Base-by-base conservation (phyloP, 2,329 filamentous ascomycete genomes). In the Macrophomina phaseolina region DNA sequence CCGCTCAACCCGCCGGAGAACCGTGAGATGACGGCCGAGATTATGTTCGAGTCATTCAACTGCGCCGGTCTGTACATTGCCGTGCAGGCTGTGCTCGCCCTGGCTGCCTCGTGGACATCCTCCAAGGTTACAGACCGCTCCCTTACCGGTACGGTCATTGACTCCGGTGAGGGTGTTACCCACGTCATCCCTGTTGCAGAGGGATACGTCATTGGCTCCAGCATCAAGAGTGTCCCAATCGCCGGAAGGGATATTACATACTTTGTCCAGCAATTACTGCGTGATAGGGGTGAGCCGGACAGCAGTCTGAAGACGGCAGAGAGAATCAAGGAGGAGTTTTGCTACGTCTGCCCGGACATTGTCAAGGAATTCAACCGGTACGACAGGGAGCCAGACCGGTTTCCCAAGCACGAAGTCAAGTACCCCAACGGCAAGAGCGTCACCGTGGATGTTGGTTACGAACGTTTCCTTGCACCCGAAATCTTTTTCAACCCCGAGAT, bases 401-500 rank as follows among this genome's bases (percentile, higher is more conserved):
- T 99, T 82, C 86, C 91, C 73, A 93, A 97, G 82, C 94, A 99
- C 81, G 89, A 90, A 23, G 93, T 97, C 67, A 89, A 88, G 67
- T 90, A 95, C 68, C 90, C 93, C 32, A 94, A 94, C 73, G 95
- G 95, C 69, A 90, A 91, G 72, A 89, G 91, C 73, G 90, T 94
- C 28, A 87, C 85, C 1, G 93, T 99, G 55, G 96, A 99, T 74
- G 92, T 99, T 64, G 95, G 95, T 64, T 99, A 98, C 82, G 95
- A 99, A 81, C 91, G 95, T 40, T 99, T 99, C 86, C 86, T 99
- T 68, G 95, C 95, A 2, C 96, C 96, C 30, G 95, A 99, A 80
- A 99, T 99, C 77, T 99, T 99, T 83, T 99, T 99, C 88, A 99
- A 99, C 82, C 95, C 95, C 36, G 95, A 99, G 83, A 99, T 99